Conservation (phyloP, 2,329 filamentous ascomycete genomes). For the Xylogone sp. region DNA sequence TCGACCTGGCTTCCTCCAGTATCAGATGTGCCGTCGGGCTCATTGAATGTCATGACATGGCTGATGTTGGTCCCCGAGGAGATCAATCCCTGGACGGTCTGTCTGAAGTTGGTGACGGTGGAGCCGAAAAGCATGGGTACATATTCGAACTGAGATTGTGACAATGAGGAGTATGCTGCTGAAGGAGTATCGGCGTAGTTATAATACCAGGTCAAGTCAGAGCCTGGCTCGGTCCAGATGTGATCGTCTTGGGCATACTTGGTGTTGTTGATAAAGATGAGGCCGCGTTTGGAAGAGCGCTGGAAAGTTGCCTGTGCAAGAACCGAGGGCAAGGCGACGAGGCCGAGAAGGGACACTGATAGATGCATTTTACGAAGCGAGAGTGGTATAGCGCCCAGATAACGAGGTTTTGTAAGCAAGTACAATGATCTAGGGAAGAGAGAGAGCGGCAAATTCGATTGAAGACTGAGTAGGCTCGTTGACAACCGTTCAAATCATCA, state of each 20-base stretch:
- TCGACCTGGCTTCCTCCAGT: conserved; percentile 61
- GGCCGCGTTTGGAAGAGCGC: conserved; percentile 61
- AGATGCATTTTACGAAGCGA: too few species aligned
- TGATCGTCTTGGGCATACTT: conserved; percentile 57
- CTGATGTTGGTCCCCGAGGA: conserved; percentile 53
- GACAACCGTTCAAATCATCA: too few species aligned
- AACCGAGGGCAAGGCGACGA: conserved; percentile 3
- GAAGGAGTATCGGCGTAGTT: conserved; percentile 65
- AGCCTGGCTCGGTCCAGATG: conserved; percentile 55
- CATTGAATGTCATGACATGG: conserved; percentile 74
- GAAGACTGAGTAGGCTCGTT: too few species aligned
- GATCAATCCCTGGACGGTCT: conserved; percentile 26
- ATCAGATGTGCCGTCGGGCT: conserved; percentile 58
- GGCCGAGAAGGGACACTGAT: conserved; percentile 1
- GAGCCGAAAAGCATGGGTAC: conserved; percentile 79
- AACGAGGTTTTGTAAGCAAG: too few species aligned
- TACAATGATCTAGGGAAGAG: too few species aligned
- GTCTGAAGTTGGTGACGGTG: neutral
- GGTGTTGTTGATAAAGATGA: conserved; percentile 61
- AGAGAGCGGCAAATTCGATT: too few species aligned
- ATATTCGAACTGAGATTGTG: conserved; percentile 62
- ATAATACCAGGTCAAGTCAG: conserved; percentile 78
- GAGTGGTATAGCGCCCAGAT: too few species aligned
- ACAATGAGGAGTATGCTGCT: conserved; percentile 39
- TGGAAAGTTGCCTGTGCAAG: conserved; percentile 6